Percentiles rank a stretch among this genome's conserved stretches.
Conservation (phyloP, 352 stramenopile species). For the Pythium grandisporangium region DNA sequence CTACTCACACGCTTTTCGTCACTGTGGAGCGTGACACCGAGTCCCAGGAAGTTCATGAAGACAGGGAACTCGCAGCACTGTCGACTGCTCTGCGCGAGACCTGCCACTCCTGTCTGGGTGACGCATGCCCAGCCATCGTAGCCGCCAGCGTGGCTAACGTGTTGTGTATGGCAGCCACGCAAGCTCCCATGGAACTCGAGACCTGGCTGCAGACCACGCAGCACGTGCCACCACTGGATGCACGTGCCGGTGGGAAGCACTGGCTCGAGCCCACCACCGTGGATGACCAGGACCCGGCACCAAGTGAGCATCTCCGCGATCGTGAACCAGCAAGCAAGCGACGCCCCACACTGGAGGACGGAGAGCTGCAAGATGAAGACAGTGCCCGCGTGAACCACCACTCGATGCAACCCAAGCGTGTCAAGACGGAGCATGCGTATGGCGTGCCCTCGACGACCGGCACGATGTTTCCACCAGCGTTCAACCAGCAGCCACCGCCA, state of each 20-base stretch:
- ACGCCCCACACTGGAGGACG: slow-evolving; percentile 62
- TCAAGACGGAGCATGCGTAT: slow-evolving; percentile 9
- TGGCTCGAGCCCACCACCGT: slow-evolving; percentile 37
- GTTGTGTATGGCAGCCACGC: slow-evolving; percentile 57
- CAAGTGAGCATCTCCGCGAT: no score
- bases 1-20: no score
- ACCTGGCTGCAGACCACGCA: slow-evolving; percentile 59
- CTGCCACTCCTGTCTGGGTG: slow-evolving; percentile 41
- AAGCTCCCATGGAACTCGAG: no score
- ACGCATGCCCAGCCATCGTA: slow-evolving; percentile 29
- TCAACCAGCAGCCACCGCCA: no score
- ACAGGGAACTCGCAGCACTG: slow-evolving; percentile 8
- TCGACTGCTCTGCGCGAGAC: slow-evolving; percentile 52
- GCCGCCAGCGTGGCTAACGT: slow-evolving; percentile 54
- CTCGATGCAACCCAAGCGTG: no score
- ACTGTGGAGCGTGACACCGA: no score
- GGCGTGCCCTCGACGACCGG: no score
- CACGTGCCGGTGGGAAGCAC: slow-evolving; percentile 12
- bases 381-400: no score
- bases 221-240: slow-evolving; percentile 31
- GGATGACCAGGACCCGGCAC: no score
- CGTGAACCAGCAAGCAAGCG: no score
- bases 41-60: no score
- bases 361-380: slow-evolving; percentile 29
- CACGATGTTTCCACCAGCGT: no score